Evolutionary conservation across 2,329 filamentous ascomycete species (phyloP).

Genomic region (Botrytis medusae): DNA sequence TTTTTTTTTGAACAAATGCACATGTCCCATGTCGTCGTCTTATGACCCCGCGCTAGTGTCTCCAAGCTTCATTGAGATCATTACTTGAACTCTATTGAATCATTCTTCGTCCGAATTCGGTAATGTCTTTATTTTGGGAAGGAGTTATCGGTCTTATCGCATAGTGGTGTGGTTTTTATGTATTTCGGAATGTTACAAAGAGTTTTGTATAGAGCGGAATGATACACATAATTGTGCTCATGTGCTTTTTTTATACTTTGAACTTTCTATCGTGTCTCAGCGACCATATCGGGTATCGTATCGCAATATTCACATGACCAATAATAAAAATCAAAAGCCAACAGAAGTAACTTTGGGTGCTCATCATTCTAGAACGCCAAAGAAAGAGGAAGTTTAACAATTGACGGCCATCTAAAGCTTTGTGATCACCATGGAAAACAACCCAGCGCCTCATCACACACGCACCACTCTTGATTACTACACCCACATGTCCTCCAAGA

Average conservation of each 20-base stretch:
- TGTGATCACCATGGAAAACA: background rate
- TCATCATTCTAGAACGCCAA: too few relatives aligned
- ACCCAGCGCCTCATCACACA: background rate
- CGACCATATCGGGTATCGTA: background rate
- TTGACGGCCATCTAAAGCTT: background rate
- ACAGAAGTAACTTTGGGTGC: background rate
- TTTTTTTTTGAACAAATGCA: constrained; percentile 5
- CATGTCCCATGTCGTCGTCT: constrained; percentile 22
- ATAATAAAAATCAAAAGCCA: background rate
- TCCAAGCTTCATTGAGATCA: constrained; percentile 1
- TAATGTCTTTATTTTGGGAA: background rate
- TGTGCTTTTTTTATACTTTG: background rate
- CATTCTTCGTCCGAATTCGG: constrained; percentile 1
- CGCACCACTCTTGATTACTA: background rate
- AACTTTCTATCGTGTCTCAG: background rate
- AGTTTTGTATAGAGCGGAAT: background rate
- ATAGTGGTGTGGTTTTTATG: background rate
- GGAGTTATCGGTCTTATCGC: constrained; percentile 12
- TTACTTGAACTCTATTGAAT: constrained; percentile 7
- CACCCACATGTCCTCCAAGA: background rate
- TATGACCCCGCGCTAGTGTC: constrained; percentile 7
- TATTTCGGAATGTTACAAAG: background rate
- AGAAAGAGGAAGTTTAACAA: background rate
- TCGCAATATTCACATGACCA: background rate
- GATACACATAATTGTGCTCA: background rate